Conservation (phyloP, 78 protist genomes). For the Dictyostelium purpureum region DNA sequence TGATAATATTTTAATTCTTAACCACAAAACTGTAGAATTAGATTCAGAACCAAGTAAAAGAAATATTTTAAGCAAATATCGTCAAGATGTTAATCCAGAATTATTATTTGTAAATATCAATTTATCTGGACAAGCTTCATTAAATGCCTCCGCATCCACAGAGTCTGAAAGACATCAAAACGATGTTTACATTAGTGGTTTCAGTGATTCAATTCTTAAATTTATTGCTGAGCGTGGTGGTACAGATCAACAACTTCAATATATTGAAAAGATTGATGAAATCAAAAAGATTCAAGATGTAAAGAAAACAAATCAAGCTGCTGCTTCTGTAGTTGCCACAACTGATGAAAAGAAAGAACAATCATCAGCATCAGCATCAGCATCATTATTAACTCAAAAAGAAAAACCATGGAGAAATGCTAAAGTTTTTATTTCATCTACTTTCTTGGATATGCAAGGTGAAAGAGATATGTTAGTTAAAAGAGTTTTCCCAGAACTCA, state of each 20-base stretch:
- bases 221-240: constrained; percentile 91
- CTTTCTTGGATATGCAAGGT: constrained; percentile 89
- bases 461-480: constrained; percentile 83
- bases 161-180: constrained; percentile 21
- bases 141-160: not conserved
- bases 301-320: not conserved
- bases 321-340: not conserved
- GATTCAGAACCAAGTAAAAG: not conserved
- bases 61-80: constrained; percentile 68
- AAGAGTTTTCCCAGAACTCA: constrained; percentile 84
- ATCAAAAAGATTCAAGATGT: constrained; percentile 22
- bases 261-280: constrained; percentile 76
- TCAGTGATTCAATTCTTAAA: constrained; percentile 85
- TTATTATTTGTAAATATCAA: constrained; percentile 85
- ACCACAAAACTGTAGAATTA: not conserved
- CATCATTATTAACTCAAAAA: not conserved
- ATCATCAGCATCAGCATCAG: not conserved
- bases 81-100: constrained; percentile 82
- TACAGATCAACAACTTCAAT: constrained; percentile 69
- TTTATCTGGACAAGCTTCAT: constrained; percentile 41
- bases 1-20: constrained; percentile 81
- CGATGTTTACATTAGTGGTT: constrained; percentile 87
- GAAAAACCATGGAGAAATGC: constrained; percentile 64
- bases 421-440: constrained; percentile 61
- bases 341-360: not conserved